Conservation (phyloP, 2,329 filamentous ascomycete genomes). For the Seiridium cupressi region DNA sequence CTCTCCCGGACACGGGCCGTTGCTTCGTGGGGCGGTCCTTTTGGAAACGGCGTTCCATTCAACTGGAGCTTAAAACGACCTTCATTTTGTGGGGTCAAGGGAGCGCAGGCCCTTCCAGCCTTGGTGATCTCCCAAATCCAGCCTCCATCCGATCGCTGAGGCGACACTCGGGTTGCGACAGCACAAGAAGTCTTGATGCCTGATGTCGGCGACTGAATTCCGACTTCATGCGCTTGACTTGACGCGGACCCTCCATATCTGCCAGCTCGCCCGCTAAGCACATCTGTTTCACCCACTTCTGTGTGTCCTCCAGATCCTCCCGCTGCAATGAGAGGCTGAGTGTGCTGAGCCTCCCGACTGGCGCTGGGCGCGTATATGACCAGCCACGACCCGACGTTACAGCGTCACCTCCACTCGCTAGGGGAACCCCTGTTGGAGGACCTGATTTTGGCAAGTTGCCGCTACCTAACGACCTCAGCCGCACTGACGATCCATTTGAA, state of each 20-base stretch:
- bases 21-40: not conserved
- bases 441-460: conserved; percentile 4
- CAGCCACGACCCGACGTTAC: not conserved
- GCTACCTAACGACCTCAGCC: not conserved
- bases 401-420: not conserved
- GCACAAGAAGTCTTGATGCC: not conserved
- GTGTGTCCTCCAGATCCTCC: not conserved
- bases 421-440: not conserved
- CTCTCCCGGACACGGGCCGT: not conserved
- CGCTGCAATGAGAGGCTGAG: not conserved
- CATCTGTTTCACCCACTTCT: not conserved
- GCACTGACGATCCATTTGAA: not conserved
- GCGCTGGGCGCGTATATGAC: conserved; percentile 3
- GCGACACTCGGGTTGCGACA: not conserved
- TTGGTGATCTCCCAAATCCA: not conserved
- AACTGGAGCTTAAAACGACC: not conserved
- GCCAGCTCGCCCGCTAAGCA: not conserved
- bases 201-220: not conserved
- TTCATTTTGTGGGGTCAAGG: not conserved
- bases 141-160: not conserved
- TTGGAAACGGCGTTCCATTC: not conserved
- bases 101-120: not conserved
- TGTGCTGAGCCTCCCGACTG: conserved; percentile 1
- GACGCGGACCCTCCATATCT: not conserved
- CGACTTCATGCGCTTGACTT: not conserved